Conservation (phyloP, 2,329 filamentous ascomycete species). For the Ceratocystis ficicola region DNA sequence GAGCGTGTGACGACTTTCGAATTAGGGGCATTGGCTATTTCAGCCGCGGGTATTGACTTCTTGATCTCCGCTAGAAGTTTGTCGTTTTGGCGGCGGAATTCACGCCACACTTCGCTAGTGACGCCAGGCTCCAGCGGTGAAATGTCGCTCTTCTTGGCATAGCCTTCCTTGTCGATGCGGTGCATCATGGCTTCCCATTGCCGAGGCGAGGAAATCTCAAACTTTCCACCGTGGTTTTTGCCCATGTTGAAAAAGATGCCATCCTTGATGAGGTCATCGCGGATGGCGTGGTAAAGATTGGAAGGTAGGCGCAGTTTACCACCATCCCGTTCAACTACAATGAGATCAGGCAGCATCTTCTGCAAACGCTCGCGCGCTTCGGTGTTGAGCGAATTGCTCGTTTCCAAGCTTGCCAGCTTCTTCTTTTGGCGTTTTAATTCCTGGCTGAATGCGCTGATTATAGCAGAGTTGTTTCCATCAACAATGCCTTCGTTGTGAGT, state of each 20-base stretch:
- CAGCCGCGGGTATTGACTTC: slow-evolving; percentile 23
- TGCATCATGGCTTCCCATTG: slow-evolving; percentile 38
- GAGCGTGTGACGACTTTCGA: slow-evolving; percentile 35
- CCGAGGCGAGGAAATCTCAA: slow-evolving; percentile 33
- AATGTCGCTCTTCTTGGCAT: slow-evolving; percentile 19
- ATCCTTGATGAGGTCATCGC: slow-evolving; percentile 41
- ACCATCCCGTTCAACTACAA: slow-evolving; percentile 43
- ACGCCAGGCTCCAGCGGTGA: slow-evolving; percentile 22
- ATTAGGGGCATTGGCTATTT: slow-evolving; percentile 22
- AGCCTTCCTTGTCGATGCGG: slow-evolving; percentile 31
- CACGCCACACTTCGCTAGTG: slow-evolving; percentile 29
- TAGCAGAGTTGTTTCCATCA: slow-evolving; percentile 28
- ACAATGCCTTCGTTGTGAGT: slow-evolving; percentile 18
- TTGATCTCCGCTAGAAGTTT: slow-evolving; percentile 30
- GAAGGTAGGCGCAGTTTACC: slow-evolving; percentile 42
- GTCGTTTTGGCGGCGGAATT: slow-evolving; percentile 27
- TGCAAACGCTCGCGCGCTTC: slow-evolving; percentile 35
- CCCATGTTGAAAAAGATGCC: slow-evolving; percentile 38
- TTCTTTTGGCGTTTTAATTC: slow-evolving; percentile 28
- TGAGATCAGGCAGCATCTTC: slow-evolving; percentile 41
- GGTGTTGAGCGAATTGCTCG: slow-evolving; percentile 13
- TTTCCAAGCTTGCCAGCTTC: slow-evolving; percentile 11
- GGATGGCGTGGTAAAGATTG: slow-evolving; percentile 54
- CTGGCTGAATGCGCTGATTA: slow-evolving; percentile 27
- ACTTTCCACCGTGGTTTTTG: slow-evolving; percentile 29